Evolutionary conservation across 2,329 filamentous ascomycete genomes (phyloP).

Genomic region (Ophiostoma piceae): DNA sequence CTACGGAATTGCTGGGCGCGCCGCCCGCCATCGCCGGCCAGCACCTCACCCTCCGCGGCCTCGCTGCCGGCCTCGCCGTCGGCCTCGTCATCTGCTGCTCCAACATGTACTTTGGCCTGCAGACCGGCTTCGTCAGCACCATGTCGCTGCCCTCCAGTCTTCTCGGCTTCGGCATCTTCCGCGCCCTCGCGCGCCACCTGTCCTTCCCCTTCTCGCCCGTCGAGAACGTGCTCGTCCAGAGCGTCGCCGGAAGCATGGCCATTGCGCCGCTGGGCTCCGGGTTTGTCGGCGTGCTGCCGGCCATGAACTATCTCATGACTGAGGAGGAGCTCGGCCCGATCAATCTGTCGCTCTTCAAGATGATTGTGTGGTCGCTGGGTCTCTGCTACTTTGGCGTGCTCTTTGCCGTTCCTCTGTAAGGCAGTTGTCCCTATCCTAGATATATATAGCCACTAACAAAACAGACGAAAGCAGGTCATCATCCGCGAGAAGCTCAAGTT

Average conservation of each 20-base stretch:
- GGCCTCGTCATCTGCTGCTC: conserved; percentile 91
- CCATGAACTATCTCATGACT: conserved; percentile 78
- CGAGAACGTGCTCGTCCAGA: conserved; percentile 95
- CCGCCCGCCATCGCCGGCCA: conserved; percentile 39
- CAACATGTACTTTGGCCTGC: conserved; percentile 96
- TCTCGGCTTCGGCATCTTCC: conserved; percentile 93
- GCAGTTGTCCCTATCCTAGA: background rate
- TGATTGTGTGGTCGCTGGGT: conserved; percentile 86
- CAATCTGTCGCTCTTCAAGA: conserved; percentile 63
- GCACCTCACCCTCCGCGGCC: conserved; percentile 79
- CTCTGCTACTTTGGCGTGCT: conserved; percentile 96
- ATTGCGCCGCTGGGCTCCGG: conserved; percentile 96
- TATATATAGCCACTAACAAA: background rate
- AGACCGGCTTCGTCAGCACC: conserved; percentile 52
- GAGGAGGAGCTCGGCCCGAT: conserved; percentile 74
- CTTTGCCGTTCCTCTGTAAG: conserved; percentile 78
- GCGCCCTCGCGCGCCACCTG: conserved; percentile 65
- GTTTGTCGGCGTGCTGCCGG: conserved; percentile 92
- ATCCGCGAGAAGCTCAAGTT: conserved; percentile 89
- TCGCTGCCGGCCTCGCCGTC: conserved; percentile 73
- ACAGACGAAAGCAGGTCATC: conserved; percentile 64
- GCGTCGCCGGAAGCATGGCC: conserved; percentile 88
- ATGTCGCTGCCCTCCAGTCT: conserved; percentile 97
- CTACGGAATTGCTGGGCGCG: conserved; percentile 19
- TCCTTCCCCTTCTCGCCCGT: conserved; percentile 83